These are phyloP conservation scores for Lindgomyces ingoldianus DNA, from an alignment of 495 filamentous ascomycete genomes.

Conservation along the genomic window DNA sequence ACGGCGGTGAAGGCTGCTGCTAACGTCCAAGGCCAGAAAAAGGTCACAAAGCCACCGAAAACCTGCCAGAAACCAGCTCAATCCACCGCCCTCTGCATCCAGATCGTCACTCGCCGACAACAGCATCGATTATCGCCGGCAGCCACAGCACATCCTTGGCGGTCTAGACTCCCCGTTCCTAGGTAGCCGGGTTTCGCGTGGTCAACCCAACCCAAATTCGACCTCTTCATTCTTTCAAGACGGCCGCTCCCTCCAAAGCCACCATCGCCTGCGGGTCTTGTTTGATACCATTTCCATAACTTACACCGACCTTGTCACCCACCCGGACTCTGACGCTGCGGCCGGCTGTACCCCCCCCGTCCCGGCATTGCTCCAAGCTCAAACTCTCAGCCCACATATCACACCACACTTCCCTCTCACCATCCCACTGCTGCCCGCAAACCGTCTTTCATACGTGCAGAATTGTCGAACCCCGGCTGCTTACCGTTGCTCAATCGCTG, in stretches of 20 bases:
- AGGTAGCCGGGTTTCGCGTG: too few species aligned
- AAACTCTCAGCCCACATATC: slow-evolving; percentile 15
- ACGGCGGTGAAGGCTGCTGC: too few species aligned
- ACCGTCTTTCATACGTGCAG: slow-evolving; percentile 1
- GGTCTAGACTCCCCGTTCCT: too few species aligned
- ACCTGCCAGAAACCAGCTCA: too few species aligned
- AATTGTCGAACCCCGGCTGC: neutral
- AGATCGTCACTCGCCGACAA: too few species aligned
- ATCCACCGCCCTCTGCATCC: too few species aligned
- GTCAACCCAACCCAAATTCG: slow-evolving; percentile 19
- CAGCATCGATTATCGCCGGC: too few species aligned
- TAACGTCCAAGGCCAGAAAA: too few species aligned
- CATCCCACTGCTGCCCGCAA: neutral
- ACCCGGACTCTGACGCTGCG: neutral
- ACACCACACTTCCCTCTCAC: slow-evolving; percentile 11
- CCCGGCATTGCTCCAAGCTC: neutral
- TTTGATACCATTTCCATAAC: neutral
- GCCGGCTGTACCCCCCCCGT: slow-evolving; percentile 2
- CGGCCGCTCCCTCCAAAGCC: neutral
- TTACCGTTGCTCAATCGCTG: neutral
- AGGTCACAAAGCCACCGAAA: too few species aligned
- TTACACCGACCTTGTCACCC: neutral
- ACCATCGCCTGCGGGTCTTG: neutral
- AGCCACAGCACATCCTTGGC: too few species aligned
- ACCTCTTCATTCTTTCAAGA: slow-evolving; percentile 3